These are phyloP conservation scores for Theileria equi DNA, from an alignment of 169 alveolate genomes.

Conservation along the genomic window DNA sequence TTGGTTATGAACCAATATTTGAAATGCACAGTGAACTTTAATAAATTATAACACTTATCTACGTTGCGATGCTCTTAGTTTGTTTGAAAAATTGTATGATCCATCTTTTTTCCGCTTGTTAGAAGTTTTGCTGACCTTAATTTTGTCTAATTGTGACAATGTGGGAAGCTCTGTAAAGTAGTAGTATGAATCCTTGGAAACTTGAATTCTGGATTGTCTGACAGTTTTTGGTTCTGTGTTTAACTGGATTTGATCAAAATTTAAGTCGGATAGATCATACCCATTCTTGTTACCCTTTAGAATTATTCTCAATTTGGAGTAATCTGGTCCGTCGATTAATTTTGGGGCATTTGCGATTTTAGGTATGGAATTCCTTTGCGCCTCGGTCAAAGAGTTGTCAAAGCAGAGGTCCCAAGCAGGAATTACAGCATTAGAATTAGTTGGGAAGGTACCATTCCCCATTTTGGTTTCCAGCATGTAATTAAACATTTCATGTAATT, in stretches of 20 bases:
- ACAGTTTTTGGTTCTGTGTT: neutral
- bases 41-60: neutral
- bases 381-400: slow-evolving; percentile 1
- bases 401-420: slow-evolving; percentile 60
- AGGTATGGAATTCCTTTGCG: neutral
- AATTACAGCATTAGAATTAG: neutral
- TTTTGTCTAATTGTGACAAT: neutral
- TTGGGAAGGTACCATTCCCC: neutral
- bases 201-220: neutral
- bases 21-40: slow-evolving; percentile 51
- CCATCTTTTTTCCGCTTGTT: neutral
- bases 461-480: neutral
- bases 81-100: neutral
- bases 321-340: neutral
- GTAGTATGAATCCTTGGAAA: neutral
- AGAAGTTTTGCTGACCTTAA: neutral
- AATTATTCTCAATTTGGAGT: slow-evolving; percentile 1
- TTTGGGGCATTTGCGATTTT: neutral
- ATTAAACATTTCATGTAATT: slow-evolving; percentile 14
- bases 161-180: slow-evolving; percentile 6
- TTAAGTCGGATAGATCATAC: slow-evolving; percentile 7
- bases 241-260: neutral
- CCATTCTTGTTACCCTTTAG: neutral
- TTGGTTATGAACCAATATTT: slow-evolving; percentile 41
- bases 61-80: neutral